Evolutionary conservation across 2,329 filamentous ascomycete genomes (phyloP).

Genomic region (Fusarium siculi): DNA sequence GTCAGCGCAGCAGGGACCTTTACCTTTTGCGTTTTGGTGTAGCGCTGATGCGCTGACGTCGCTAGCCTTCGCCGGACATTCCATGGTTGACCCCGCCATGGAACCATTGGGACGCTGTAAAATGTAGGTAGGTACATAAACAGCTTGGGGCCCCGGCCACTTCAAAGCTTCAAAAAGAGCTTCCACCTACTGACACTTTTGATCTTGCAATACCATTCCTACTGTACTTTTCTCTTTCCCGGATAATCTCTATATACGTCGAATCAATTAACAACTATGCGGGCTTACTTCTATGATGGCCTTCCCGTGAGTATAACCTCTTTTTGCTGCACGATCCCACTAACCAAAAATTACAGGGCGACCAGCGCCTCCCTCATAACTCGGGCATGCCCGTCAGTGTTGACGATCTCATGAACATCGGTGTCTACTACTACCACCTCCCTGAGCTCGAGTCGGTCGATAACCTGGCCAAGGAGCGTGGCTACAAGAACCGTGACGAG

Average conservation of each 20-base stretch:
- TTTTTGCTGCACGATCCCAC: background rate
- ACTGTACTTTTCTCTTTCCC: background rate
- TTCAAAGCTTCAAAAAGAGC: conserved; percentile 23
- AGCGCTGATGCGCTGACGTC: conserved; percentile 42
- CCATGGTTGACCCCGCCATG: conserved; percentile 38
- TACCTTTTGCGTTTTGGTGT: conserved; percentile 19
- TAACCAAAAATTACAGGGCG: conserved; percentile 69
- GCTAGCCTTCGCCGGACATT: conserved; percentile 31
- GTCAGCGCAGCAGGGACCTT: conserved; percentile 25
- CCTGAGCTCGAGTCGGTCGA: conserved; percentile 75
- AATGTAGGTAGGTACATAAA: conserved; percentile 19
- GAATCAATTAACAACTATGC: conserved; percentile 55
- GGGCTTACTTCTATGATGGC: conserved; percentile 68
- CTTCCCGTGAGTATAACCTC: conserved; percentile 56
- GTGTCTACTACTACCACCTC: conserved; percentile 82
- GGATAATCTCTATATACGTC: background rate
- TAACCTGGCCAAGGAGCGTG: conserved; percentile 75
- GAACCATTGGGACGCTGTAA: conserved; percentile 12
- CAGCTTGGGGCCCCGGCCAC: conserved; percentile 11
- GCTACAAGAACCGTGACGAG: conserved; percentile 95
- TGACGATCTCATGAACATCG: conserved; percentile 75
- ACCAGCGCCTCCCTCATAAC: conserved; percentile 92
- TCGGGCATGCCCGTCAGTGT: conserved; percentile 76
- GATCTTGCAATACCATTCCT: background rate
- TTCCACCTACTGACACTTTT: conserved; percentile 9